A percentile compares a stretch with the other conserved stretches of the same genome.
Evolutionary conservation across 345 rosid genomes (phyloP).

Genomic region (Camelina hispida): DNA sequence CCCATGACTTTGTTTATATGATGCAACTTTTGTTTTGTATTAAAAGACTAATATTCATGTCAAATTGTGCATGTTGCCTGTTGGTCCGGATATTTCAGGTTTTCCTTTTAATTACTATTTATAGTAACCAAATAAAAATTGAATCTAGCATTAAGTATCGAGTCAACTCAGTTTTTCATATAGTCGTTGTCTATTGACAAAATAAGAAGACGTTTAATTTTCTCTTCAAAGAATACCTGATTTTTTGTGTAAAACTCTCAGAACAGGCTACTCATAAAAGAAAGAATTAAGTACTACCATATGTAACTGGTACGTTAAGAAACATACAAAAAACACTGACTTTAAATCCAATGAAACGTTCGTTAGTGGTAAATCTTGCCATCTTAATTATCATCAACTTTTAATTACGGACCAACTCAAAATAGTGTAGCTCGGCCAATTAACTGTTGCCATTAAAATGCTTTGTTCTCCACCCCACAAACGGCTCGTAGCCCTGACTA

Average conservation of each 20-base stretch:
- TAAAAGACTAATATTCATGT: neutral
- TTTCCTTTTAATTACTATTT: neutral
- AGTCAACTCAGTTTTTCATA: neutral
- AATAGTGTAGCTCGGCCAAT: neutral
- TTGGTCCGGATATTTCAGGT: too few relatives aligned
- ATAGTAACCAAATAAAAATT: neutral
- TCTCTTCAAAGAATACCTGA: neutral
- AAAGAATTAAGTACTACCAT: too few relatives aligned
- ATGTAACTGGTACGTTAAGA: neutral
- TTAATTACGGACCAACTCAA: neutral
- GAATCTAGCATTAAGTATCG: neutral
- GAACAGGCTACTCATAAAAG: neutral
- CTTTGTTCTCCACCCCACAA: constrained; percentile 13
- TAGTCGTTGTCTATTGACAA: neutral
- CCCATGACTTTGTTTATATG: neutral
- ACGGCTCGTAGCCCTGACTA: neutral
- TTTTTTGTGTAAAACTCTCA: neutral
- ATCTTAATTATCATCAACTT: neutral
- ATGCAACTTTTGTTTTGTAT: constrained; percentile 6
- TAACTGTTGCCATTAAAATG: constrained; percentile 6
- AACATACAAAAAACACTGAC: neutral
- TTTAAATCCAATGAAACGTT: neutral
- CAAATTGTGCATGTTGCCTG: neutral
- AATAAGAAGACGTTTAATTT: neutral
- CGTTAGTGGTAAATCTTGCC: neutral